phyloP scores from a whole-genome alignment of 305 asterid species.

The Stenogyne calaminthoides region DNA sequence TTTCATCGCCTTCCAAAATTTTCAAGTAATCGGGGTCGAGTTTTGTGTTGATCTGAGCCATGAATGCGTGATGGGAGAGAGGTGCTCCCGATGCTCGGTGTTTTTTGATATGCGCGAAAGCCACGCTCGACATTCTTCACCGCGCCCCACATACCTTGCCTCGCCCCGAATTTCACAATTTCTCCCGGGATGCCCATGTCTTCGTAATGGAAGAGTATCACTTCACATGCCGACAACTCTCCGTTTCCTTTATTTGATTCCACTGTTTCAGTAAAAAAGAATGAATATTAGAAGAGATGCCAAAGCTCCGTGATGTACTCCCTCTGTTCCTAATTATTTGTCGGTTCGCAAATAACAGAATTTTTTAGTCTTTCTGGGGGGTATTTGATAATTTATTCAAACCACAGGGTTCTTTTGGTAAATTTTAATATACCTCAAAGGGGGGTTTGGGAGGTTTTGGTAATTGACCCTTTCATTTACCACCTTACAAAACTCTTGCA shows the following conservation, averaged over 20 bases:
- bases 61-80: conserved; percentile 56
- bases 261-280: conserved; percentile 44
- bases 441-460: neutral
- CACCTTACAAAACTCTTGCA: neutral
- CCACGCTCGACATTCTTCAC: conserved; percentile 77
- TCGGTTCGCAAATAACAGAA: too few species aligned
- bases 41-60: conserved; percentile 81
- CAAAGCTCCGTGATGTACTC: neutral
- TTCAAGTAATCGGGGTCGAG: conserved; percentile 53
- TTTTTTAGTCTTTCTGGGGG: too few species aligned
- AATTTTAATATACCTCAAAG: neutral
- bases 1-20: conserved; percentile 39
- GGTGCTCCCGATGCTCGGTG: conserved; percentile 52
- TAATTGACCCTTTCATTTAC: neutral
- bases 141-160: conserved; percentile 90
- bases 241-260: conserved; percentile 66
- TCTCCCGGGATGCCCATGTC: conserved; percentile 98
- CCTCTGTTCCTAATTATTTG: too few species aligned
- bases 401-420: neutral
- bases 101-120: conserved; percentile 67
- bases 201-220: conserved; percentile 78
- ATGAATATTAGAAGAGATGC: neutral
- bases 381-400: too few species aligned
- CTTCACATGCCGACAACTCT: conserved; percentile 68
- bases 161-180: conserved; percentile 76